These are phyloP conservation scores for Aspergillus hiratsukae DNA, from an alignment of 2,329 filamentous ascomycete species.

Conservation along the genomic window DNA sequence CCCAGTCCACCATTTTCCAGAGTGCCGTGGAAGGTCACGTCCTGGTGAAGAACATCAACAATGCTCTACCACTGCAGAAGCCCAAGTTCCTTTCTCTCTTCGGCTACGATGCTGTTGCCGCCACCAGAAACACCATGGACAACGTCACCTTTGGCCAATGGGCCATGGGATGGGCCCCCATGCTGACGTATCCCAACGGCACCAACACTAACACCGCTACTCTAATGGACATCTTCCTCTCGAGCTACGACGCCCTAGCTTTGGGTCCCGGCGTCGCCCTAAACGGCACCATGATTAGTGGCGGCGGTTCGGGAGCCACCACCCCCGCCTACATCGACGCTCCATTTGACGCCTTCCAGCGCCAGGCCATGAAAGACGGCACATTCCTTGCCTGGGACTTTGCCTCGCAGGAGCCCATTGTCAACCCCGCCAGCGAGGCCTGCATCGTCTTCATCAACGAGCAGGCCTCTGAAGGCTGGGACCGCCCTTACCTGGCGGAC, in stretches of 20 bases:
- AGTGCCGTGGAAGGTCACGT: constrained; percentile 57
- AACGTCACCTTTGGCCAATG: constrained; percentile 3
- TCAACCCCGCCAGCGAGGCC: constrained; percentile 31
- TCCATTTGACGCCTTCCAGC: constrained; percentile 53
- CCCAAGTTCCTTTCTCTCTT: constrained; percentile 47
- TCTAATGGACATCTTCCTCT: constrained; percentile 8
- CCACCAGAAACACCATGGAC: constrained; percentile 28
- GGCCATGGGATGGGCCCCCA: background rate
- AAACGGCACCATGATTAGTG: constrained; percentile 47
- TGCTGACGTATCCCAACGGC: constrained; percentile 8
- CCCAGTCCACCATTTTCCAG: constrained; percentile 36
- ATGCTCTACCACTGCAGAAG: constrained; percentile 44
- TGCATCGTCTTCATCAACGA: constrained; percentile 56
- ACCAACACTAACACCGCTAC: constrained; percentile 8
- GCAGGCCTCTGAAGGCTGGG: constrained; percentile 37
- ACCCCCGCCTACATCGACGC: constrained; percentile 47
- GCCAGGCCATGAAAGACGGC: constrained; percentile 51
- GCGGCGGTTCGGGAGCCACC: constrained; percentile 49
- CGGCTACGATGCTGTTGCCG: constrained; percentile 52
- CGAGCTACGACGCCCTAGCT: constrained; percentile 23
- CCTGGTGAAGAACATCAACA: constrained; percentile 49
- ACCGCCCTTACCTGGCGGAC: constrained; percentile 30
- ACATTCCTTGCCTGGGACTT: constrained; percentile 61
- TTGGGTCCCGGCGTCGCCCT: constrained; percentile 26
- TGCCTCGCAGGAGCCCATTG: constrained; percentile 42